Evolutionary conservation across 148 eudicot genomes (phyloP).

Genomic region (Rhododendron molle): DNA sequence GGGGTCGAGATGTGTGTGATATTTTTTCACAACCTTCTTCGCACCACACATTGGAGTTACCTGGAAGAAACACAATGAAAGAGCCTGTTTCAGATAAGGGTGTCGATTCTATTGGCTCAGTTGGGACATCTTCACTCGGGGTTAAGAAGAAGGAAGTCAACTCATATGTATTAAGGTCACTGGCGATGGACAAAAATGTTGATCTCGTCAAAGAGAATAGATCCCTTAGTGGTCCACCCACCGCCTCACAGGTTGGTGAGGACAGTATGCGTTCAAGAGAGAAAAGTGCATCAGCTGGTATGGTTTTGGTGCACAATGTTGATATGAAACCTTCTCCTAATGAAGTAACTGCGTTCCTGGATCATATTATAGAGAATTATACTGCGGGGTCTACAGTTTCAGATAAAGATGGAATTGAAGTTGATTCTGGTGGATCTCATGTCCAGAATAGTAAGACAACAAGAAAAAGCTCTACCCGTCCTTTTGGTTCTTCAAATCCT

Average conservation of each 20-base stretch:
- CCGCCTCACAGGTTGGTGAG: slow-evolving; percentile 19
- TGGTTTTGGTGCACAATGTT: slow-evolving; percentile 13
- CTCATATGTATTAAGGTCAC: slow-evolving; percentile 27
- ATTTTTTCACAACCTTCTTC: slow-evolving; percentile 19
- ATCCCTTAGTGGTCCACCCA: slow-evolving; percentile 17
- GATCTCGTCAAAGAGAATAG: slow-evolving; percentile 18
- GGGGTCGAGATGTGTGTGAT: slow-evolving; percentile 14
- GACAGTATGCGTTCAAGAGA: slow-evolving; percentile 15
- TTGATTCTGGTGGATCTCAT: slow-evolving; percentile 24
- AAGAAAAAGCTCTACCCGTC: slow-evolving; percentile 15
- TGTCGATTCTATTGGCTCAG: slow-evolving; percentile 18
- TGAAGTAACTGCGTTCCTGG: slow-evolving; percentile 4
- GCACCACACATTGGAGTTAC: slow-evolving; percentile 13
- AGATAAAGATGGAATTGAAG: slow-evolving; percentile 13
- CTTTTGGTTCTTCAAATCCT: slow-evolving; percentile 16
- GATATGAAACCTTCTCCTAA: slow-evolving; percentile 14
- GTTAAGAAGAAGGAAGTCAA: slow-evolving; percentile 38
- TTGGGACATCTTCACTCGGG: slow-evolving; percentile 17
- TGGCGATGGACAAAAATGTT: slow-evolving; percentile 19
- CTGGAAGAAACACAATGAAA: slow-evolving; percentile 13
- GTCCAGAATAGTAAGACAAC: slow-evolving; percentile 16
- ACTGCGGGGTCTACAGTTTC: slow-evolving; percentile 15
- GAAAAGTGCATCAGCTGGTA: slow-evolving; percentile 11
- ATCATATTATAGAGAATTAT: slow-evolving; percentile 9
- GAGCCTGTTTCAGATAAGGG: slow-evolving; percentile 25